Evolutionary conservation across 2,329 filamentous ascomycete genomes (phyloP), one percentile per base, ranked within the genome.

Genomic region (Curvularia eragrostidis): DNA sequence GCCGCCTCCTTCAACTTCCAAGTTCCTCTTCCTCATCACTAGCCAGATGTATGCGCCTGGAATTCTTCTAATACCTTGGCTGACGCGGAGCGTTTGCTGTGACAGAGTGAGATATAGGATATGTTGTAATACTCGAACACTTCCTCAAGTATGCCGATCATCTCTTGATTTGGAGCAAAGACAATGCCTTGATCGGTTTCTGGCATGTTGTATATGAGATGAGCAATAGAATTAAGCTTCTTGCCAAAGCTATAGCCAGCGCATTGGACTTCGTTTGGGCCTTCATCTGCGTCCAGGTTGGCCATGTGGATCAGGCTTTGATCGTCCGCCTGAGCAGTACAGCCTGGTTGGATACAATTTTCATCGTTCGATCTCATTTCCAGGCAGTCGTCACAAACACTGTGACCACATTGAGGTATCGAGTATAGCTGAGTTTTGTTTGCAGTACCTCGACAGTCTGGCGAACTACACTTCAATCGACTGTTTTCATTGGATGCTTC

Each of bases 201-300:
- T 46, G 82, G 78, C 54, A 85, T 80, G 0, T 66, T 48, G 5
- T 50, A 66, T 9, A 85, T 71, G 12, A 78, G 51, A 0, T 59
- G 13, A 2, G 50, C 52, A 13, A 75, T 61, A 0, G 48, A 54
- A 23, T 71, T 53, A 10, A 75, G 48, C 54, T 76, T 76, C 6
- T 59, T 59, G 0, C 72, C 72, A 28, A 62, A 71, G 48, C 59
- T 75, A 15, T 70, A 68, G 1, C 70, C 65, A 38, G 72, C n/a
- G 8, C 12, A 62, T 5, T 65, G 63, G 23, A 67, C 55, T 12
- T 58, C 43, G 5, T 24, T 48, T 2, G 58, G 63, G 9, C 61
- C 65, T 5, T 58, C 43, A 3, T 24, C 48, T 2, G 58, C 63
- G 9, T 60, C 65, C 4, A 75, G 48, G 32, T 67, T 60, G 1